phyloP scores from a whole-genome alignment of 2,329 filamentous ascomycete species.

The Pseudogymnoascus sp. region DNA sequence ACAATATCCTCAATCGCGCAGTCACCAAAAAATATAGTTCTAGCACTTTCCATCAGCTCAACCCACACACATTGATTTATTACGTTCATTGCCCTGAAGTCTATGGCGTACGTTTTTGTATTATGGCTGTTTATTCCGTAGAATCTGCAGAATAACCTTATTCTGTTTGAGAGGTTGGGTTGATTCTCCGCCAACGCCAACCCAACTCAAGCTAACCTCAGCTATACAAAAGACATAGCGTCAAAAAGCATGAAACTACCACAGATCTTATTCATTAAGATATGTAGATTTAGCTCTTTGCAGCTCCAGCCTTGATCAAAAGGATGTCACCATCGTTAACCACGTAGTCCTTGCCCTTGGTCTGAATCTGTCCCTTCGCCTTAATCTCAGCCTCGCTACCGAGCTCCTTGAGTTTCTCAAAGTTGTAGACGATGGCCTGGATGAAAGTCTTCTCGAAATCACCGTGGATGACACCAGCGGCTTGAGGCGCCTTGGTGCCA shows the following conservation, averaged over 20 bases:
- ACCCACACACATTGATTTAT: not conserved
- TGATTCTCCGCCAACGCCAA: not conserved
- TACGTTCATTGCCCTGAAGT: not conserved
- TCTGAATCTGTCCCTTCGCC: slow-evolving; percentile 93
- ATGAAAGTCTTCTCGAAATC: slow-evolving; percentile 99
- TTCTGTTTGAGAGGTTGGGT: not conserved
- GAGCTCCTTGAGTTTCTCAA: slow-evolving; percentile 66
- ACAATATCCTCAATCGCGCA: not conserved
- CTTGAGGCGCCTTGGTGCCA: slow-evolving; percentile 94
- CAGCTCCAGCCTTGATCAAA: slow-evolving; percentile 83
- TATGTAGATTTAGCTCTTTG: slow-evolving; percentile 47
- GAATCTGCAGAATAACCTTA: not conserved
- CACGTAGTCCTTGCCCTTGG: slow-evolving; percentile 96
- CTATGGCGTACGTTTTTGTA: not conserved
- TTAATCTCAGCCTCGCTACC: slow-evolving; percentile 85
- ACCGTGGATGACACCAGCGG: slow-evolving; percentile 94
- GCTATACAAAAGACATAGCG: slow-evolving; percentile 6
- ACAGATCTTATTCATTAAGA: not conserved
- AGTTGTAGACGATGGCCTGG: slow-evolving; percentile 93
- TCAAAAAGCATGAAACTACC: not conserved
- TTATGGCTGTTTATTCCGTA: not conserved
- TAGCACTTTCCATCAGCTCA: not conserved
- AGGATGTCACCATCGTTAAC: slow-evolving; percentile 75
- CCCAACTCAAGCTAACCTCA: not conserved
- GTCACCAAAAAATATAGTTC: not conserved